Percentiles rank a stretch among this genome's conserved stretches.
Conservation (phyloP, 495 filamentous ascomycete species). For the Podospora conica region DNA sequence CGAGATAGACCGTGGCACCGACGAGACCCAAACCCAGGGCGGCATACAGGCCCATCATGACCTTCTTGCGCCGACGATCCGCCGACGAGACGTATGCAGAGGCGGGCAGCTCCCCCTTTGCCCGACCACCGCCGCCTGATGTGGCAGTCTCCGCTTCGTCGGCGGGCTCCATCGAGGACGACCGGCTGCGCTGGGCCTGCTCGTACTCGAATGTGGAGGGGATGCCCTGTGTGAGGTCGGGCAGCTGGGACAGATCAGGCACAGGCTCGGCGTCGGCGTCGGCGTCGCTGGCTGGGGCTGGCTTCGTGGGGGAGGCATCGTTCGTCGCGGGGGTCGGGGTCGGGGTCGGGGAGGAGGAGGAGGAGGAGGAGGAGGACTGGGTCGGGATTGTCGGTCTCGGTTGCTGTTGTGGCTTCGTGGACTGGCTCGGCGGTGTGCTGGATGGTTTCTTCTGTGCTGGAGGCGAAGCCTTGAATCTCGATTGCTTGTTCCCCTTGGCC, state of each 20-base stretch:
- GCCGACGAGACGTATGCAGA: slow-evolving; percentile 85
- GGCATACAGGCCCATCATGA: slow-evolving; percentile 54
- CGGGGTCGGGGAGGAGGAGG: background rate
- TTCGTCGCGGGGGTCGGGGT: background rate
- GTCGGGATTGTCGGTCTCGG: slow-evolving; percentile 10
- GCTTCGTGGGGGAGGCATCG: background rate
- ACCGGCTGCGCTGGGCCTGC: slow-evolving; percentile 41
- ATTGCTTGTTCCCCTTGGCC: slow-evolving; percentile 31
- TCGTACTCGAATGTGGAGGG: slow-evolving; percentile 81
- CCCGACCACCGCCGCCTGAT: slow-evolving; percentile 42
- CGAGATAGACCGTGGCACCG: slow-evolving; percentile 53
- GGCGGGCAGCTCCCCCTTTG: slow-evolving; percentile 61
- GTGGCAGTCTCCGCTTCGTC: slow-evolving; percentile 48
- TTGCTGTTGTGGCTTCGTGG: background rate
- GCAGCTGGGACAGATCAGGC: slow-evolving; percentile 54
- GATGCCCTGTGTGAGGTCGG: slow-evolving; percentile 85
- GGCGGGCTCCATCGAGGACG: slow-evolving; percentile 48
- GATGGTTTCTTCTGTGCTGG: slow-evolving; percentile 19
- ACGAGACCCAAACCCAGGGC: slow-evolving; percentile 38
- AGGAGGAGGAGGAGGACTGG: background rate
- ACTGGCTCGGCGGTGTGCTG: background rate
- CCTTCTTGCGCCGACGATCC: slow-evolving; percentile 66
- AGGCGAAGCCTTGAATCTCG: slow-evolving; percentile 21
- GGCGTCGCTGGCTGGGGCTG: background rate
- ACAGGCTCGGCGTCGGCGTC: slow-evolving; percentile 23